Evolutionary conservation across 106 monocot species (phyloP).

Genomic region (Phalaenopsis aphrodite): DNA sequence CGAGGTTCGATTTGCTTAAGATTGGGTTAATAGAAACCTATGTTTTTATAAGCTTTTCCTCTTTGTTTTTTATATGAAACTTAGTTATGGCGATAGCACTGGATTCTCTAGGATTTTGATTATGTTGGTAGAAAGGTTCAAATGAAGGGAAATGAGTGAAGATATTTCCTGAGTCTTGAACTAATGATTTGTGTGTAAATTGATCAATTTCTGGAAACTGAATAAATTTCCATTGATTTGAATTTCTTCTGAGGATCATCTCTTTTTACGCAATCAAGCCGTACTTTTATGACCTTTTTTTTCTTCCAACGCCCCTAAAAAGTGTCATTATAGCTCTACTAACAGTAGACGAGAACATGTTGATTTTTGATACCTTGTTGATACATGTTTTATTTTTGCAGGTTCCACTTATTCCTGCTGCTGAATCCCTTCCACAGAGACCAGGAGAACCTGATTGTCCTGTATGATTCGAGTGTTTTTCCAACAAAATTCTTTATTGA

Average conservation of each 20-base stretch:
- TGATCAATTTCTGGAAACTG: not conserved
- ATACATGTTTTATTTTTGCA: constrained; percentile 21
- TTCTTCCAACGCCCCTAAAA: not conserved
- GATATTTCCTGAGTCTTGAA: no score
- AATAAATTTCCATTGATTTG: not conserved
- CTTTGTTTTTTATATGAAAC: no score
- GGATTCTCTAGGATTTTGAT: no score
- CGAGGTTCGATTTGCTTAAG: no score
- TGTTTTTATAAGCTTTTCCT: no score
- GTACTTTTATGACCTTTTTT: not conserved
- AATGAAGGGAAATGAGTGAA: no score
- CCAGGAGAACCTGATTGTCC: constrained; percentile 95
- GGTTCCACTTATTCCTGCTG: constrained; percentile 34
- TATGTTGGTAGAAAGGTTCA: no score
- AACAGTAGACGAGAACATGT: not conserved
- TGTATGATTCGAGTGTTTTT: constrained; percentile 32
- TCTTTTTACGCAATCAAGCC: not conserved
- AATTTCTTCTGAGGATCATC: not conserved
- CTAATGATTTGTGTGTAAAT: no score
- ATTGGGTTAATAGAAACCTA: no score
- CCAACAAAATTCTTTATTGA: not conserved
- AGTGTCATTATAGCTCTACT: not conserved
- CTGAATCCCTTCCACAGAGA: constrained; percentile 77
- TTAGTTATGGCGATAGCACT: no score
- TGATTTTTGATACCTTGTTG: not conserved